phyloP scores from a whole-genome alignment of 2,329 filamentous ascomycete genomes.

The Truncatella angustata region DNA sequence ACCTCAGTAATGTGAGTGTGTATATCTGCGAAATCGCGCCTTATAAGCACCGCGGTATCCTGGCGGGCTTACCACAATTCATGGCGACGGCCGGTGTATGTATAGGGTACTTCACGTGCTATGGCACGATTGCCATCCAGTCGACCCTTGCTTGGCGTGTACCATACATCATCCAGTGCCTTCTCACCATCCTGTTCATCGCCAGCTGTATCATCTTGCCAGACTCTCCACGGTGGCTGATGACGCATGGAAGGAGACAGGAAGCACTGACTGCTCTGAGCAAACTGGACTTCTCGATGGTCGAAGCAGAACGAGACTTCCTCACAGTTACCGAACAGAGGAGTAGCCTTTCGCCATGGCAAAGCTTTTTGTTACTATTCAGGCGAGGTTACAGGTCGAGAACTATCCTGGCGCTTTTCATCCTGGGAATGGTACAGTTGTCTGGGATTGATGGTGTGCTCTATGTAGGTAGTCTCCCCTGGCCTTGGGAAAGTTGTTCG shows the following conservation, averaged over 20 bases:
- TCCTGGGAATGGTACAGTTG: constrained; percentile 59
- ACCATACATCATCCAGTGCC: constrained; percentile 50
- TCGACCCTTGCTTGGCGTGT: constrained; percentile 54
- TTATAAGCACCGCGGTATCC: constrained; percentile 42
- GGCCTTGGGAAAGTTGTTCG: background rate
- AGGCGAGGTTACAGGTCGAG: constrained; percentile 36
- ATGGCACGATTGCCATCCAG: constrained; percentile 46
- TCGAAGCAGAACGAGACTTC: constrained; percentile 47
- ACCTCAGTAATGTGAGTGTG: constrained; percentile 53
- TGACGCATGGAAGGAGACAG: constrained; percentile 40
- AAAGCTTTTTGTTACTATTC: constrained; percentile 32
- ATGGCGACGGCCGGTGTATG: constrained; percentile 49
- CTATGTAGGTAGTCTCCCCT: constrained; percentile 41
- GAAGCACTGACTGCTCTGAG: constrained; percentile 44
- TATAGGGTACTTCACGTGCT: constrained; percentile 59
- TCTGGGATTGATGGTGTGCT: constrained; percentile 62
- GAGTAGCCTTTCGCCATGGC: constrained; percentile 28
- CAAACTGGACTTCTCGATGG: constrained; percentile 39
- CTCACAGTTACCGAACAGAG: constrained; percentile 27
- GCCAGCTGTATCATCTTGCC: constrained; percentile 42
- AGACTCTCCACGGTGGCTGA: constrained; percentile 58
- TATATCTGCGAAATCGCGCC: constrained; percentile 64
- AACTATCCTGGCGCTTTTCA: constrained; percentile 36
- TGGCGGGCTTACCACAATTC: constrained; percentile 53
- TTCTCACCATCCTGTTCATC: constrained; percentile 37